A percentile compares a stretch with the other conserved stretches of the same genome.
phyloP scores from a whole-genome alignment of 75 land plant genomes.

The Sequoia sempervirens region DNA sequence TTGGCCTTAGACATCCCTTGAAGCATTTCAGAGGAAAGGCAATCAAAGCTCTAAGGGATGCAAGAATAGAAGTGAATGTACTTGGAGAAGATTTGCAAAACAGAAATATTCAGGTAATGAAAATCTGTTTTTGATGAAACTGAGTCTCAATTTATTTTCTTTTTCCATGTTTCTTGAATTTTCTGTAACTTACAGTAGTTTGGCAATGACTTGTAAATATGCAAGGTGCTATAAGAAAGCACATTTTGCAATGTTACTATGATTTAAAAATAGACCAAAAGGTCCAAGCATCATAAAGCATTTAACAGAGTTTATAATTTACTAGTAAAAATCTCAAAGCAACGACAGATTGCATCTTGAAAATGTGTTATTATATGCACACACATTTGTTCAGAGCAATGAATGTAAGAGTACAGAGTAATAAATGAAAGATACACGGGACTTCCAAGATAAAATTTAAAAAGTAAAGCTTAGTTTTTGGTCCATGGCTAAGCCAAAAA shows the following conservation, averaged over 20 bases:
- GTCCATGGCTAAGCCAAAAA: background rate
- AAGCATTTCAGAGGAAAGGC: constrained; percentile 12
- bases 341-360: background rate
- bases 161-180: background rate
- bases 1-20: constrained; percentile 12
- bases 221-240: background rate
- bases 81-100: constrained; percentile 10
- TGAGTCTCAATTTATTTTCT: background rate
- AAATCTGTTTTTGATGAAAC: background rate
- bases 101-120: constrained; percentile 1
- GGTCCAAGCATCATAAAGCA: background rate
- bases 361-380: background rate
- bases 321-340: background rate
- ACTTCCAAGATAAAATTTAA: background rate
- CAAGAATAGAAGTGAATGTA: constrained; percentile 2
- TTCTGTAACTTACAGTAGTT: background rate
- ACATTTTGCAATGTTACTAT: background rate
- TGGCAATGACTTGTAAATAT: background rate
- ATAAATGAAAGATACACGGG: background rate
- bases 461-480: background rate
- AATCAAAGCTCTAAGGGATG: constrained; percentile 9
- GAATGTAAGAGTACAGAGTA: background rate
- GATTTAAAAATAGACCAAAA: background rate
- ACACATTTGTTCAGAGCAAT: background rate
- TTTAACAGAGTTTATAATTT: background rate